Evolutionary conservation across 2,329 filamentous ascomycete species (phyloP), one percentile per base, ranked within the genome.

Genomic region (Neodidymelliopsis sp.): DNA sequence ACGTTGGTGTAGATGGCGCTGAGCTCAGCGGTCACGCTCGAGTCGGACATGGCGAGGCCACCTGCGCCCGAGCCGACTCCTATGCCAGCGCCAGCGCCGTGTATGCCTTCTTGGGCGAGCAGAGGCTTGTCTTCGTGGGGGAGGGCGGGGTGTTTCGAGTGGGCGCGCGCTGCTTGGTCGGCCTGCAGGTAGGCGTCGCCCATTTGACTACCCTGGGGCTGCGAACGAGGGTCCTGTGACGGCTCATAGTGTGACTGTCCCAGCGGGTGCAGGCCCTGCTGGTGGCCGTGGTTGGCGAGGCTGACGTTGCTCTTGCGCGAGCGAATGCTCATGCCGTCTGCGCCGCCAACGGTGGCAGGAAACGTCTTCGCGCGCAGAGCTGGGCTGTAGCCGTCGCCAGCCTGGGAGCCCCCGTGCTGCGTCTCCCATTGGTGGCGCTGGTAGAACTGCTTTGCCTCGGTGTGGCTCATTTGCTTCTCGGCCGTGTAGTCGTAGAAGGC

Each of bases 391-490:
- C 50, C 59, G 30, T 75, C 73, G 13, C 63, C 68, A 7, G 73
- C 71, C 50, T 74, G 74, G 15, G 69, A 70, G 67, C 66, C 74
- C 53, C 62, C 75, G 66, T 67, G 66, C 55, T 78, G 66, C 29
- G 75, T 79, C 54, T 87, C 88, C 49, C 86, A 78, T 72, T 91
- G 89, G 73, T 90, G 91, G 59, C 90, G 83, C 75, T 97, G 93
- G 73, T 96, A 99, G 77, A 97, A 96, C 55, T 97, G 82, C 74
- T 96, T 97, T 51, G 93, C 90, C 71, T 99, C 94, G 19, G 90
- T 87, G 72, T 96, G 91, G 66, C 88, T 95, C 85, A 96, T 89
- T 67, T 93, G 90, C 65, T 94, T 95, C 74, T 99, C 94, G 42
- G 90, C 89, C 41, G 93, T 88, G 66, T 93, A 91, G 73, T 97